Conservation (phyloP, 331 rosid genomes). For the Acacia concinna region DNA sequence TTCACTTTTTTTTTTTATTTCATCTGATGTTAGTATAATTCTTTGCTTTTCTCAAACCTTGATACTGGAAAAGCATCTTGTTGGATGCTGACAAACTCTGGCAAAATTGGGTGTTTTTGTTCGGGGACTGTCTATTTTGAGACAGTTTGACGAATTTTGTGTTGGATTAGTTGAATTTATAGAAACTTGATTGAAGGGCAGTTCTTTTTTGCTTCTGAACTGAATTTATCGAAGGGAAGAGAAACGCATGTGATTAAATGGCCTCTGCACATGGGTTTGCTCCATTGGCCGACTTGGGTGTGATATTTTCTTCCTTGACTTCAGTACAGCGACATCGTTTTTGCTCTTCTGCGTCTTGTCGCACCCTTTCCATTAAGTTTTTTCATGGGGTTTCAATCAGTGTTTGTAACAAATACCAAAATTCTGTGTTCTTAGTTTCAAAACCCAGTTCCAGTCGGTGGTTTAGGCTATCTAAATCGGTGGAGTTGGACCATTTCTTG, state of each 20-base stretch:
- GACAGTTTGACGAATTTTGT: conserved; percentile 9
- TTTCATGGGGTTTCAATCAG: conserved; percentile 39
- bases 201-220: conserved; percentile 22
- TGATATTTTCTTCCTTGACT: conserved; percentile 43
- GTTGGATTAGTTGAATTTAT: conserved; percentile 10
- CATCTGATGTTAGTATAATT: conserved; percentile 28
- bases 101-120: conserved; percentile 5
- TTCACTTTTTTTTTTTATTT: conserved; percentile 18
- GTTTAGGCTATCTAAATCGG: conserved; percentile 55
- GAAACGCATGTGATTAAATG: conserved; percentile 45
- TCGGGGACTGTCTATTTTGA: neutral
- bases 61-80: conserved; percentile 7
- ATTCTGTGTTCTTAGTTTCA: conserved; percentile 22
- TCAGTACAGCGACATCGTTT: conserved; percentile 38
- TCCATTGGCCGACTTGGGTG: conserved; percentile 44
- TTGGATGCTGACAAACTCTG: conserved; percentile 36
- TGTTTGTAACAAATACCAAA: conserved; percentile 35
- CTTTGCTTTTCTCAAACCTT: neutral
- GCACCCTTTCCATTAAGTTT: conserved; percentile 32
- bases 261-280: conserved; percentile 56
- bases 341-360: conserved; percentile 26
- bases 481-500: conserved; percentile 75
- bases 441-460: conserved; percentile 47
- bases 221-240: conserved; percentile 10
- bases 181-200: conserved; percentile 4